A percentile compares a stretch with the other conserved stretches of the same genome.
Evolutionary conservation across 345 rosid species (phyloP).

Genomic region (Sisymbrium altissimum): DNA sequence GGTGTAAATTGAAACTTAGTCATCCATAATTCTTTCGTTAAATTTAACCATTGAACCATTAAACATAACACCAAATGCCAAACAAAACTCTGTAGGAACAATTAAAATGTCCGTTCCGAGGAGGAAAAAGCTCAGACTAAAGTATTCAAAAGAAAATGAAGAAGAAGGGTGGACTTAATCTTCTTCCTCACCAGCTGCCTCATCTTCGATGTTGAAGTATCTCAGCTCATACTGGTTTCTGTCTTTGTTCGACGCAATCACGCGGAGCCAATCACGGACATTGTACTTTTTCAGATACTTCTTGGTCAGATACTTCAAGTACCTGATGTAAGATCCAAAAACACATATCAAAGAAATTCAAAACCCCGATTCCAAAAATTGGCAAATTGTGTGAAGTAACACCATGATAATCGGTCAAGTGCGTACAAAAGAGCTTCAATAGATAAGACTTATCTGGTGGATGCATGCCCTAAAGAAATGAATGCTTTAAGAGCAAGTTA

Average conservation of each 20-base stretch:
- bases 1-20: not conserved
- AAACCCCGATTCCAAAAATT: not conserved
- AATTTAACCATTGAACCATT: not conserved
- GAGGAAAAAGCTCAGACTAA: not conserved
- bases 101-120: not conserved
- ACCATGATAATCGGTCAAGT: not conserved
- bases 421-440: not conserved
- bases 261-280: slow-evolving; percentile 71
- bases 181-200: slow-evolving; percentile 70
- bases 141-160: not conserved
- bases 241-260: slow-evolving; percentile 68
- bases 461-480: too few relatives aligned
- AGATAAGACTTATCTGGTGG: not conserved
- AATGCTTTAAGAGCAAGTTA: not conserved
- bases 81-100: not conserved
- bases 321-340: slow-evolving; percentile 30
- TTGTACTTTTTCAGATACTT: slow-evolving; percentile 69
- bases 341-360: not conserved
- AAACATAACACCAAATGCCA: not conserved
- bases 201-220: slow-evolving; percentile 74
- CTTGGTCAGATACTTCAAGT: slow-evolving; percentile 68
- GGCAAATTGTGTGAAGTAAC: not conserved
- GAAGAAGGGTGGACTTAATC: slow-evolving; percentile 3
- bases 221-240: slow-evolving; percentile 54
- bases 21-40: not conserved